A percentile compares a stretch with the other conserved stretches of the same genome.
Evolutionary conservation across 352 stramenopile genomes (phyloP).

Genomic region (Pythium sukuiense): DNA sequence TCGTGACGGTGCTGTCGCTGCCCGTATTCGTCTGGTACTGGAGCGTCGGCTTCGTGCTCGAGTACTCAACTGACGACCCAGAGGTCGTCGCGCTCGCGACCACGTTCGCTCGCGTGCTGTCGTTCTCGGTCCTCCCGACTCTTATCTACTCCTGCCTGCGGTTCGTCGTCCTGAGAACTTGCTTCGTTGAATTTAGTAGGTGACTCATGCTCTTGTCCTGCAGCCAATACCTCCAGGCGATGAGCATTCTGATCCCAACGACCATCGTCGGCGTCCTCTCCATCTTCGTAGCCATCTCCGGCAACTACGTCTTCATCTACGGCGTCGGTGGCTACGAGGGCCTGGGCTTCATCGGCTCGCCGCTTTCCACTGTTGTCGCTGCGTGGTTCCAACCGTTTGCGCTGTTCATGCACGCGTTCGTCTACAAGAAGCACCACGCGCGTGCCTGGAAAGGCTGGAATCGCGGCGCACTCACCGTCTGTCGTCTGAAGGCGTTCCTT

Average conservation of each 20-base stretch:
- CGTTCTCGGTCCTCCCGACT: slow-evolving; percentile 55
- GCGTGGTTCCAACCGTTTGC: slow-evolving; percentile 71
- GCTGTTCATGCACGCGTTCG: slow-evolving; percentile 55
- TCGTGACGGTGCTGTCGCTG: slow-evolving; percentile 54
- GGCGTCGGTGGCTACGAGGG: slow-evolving; percentile 48
- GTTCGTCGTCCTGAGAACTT: slow-evolving; percentile 21
- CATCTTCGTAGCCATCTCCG: slow-evolving; percentile 52
- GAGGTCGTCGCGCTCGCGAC: slow-evolving; percentile 56
- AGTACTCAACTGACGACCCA: slow-evolving; percentile 61
- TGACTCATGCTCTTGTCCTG: not conserved
- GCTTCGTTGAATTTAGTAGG: not conserved
- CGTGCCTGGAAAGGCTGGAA: slow-evolving; percentile 67
- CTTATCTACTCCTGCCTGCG: slow-evolving; percentile 68
- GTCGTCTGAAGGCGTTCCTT: slow-evolving; percentile 44
- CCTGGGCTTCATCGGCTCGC: slow-evolving; percentile 78
- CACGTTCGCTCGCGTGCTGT: slow-evolving; percentile 61
- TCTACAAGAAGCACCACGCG: slow-evolving; percentile 56
- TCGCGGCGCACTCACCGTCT: slow-evolving; percentile 40
- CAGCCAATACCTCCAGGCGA: slow-evolving; percentile 73
- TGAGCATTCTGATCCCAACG: slow-evolving; percentile 62
- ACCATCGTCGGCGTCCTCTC: slow-evolving; percentile 63
- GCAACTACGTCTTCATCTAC: slow-evolving; percentile 80
- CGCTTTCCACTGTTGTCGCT: slow-evolving; percentile 71
- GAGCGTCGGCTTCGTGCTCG: slow-evolving; percentile 56
- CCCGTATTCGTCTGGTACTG: slow-evolving; percentile 75